A percentile compares a stretch with the other conserved stretches of the same genome.
These are phyloP conservation scores for Ascochyta lentis DNA, from an alignment of 2,329 filamentous ascomycete genomes.

Conservation along the genomic window DNA sequence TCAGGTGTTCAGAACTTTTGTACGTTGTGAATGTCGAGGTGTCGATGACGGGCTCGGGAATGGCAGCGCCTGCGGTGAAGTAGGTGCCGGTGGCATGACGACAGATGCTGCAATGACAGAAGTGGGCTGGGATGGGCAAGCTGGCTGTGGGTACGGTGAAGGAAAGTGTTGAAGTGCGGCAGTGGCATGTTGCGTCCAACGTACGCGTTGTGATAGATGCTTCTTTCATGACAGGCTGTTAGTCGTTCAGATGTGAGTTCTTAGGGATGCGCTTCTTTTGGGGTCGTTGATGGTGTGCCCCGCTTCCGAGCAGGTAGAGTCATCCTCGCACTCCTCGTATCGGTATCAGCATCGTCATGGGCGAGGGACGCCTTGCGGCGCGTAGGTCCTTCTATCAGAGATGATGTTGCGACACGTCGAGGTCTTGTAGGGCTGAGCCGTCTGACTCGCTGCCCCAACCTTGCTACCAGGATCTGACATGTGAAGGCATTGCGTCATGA, in stretches of 20 bases:
- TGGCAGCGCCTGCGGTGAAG: slow-evolving; percentile 52
- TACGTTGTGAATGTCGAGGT: slow-evolving; percentile 45
- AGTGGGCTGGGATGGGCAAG: slow-evolving; percentile 48
- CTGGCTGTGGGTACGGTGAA: slow-evolving; percentile 43
- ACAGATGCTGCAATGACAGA: slow-evolving; percentile 63
- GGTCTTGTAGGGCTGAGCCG: neutral
- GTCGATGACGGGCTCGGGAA: slow-evolving; percentile 44
- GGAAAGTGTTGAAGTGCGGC: slow-evolving; percentile 35
- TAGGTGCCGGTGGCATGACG: slow-evolving; percentile 58
- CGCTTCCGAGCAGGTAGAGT: neutral
- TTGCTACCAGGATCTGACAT: neutral
- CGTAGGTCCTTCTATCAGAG: neutral
- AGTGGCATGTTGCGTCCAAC: slow-evolving; percentile 16
- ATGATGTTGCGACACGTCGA: neutral
- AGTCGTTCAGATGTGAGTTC: neutral
- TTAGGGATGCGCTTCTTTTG: no score
- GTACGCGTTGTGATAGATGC: neutral
- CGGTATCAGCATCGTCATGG: neutral
- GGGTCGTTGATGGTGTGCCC: neutral
- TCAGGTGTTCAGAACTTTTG: slow-evolving; percentile 51
- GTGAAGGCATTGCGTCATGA: slow-evolving; percentile 1
- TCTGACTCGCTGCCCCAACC: neutral
- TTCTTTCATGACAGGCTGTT: neutral
- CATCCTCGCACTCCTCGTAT: slow-evolving; percentile 5
- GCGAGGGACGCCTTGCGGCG: neutral